Evolutionary conservation across 176 grass and related monocot species (phyloP), one percentile per base, ranked within the genome.

Genomic region (Dactylis glomerata): DNA sequence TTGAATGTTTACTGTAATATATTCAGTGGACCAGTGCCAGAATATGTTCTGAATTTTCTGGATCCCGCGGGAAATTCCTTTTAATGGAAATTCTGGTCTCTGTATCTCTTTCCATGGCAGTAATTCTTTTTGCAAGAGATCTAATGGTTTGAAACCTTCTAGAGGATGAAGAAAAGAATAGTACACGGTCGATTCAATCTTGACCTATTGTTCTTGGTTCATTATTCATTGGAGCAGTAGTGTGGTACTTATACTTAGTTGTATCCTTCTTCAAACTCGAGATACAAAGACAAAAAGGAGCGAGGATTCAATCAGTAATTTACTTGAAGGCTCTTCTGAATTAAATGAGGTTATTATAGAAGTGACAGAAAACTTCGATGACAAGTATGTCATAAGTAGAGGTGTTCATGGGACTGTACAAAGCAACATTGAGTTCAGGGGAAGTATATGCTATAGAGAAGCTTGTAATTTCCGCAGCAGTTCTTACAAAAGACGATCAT

Each of bases 381-480:
- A 91, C 20, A 89, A 91, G 51, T 87, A 92, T 82, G 31, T 47
- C n/a, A 82, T 92, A 9, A 88, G 93, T 27, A 59, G 49, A 68
- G 93, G 93, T 73, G 90, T 86, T 49, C 93, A 95, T 56, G 93
- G 93, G 34, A 84, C 83, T 11, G 94, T 97, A 94, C 74, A 97
- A 87, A 78, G 92, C 90, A 63, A 75, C 40, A 52, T 2, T 92
- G 44, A 73, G 56, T 37, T 63, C 86, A 22, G 88, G 77, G 61
- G 88, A 92, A 58, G 71, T 78, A 38, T 94, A 87, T 91, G 94
- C 94, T 42, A 72, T 94, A 70, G 94, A 97, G 85, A 94, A 85
- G 59, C 70, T 94, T 80, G 59, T 16, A 38, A 84, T 91, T 63
- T 30, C 84, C 44, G 9, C 37, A 83, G 81, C 80, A 71, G 86